These are phyloP conservation scores for Fusarium mangiferae DNA, from an alignment of 2,329 filamentous ascomycete genomes.

Conservation along the genomic window DNA sequence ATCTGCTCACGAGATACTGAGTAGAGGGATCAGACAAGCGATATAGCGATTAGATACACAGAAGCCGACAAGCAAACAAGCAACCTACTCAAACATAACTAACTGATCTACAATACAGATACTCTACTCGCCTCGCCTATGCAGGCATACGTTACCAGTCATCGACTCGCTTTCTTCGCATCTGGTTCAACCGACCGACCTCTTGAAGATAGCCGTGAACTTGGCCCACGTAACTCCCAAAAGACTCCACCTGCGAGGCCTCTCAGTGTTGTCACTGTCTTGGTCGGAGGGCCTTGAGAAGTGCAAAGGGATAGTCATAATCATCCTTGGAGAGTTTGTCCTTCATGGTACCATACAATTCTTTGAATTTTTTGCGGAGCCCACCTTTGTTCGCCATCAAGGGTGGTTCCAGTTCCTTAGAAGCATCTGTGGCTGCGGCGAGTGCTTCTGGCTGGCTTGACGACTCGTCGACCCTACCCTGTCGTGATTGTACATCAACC, in stretches of 20 bases:
- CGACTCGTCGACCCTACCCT: background rate
- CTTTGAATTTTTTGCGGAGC: background rate
- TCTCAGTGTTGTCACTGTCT: background rate
- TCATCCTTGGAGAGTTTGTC: background rate
- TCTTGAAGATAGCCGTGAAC: background rate
- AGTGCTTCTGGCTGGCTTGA: background rate
- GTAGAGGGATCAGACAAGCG: background rate
- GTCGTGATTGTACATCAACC: background rate
- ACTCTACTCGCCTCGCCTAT: background rate
- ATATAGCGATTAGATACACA: no score
- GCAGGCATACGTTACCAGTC: background rate
- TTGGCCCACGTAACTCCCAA: background rate
- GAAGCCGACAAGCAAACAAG: background rate
- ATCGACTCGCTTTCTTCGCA: background rate
- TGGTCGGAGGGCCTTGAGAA: slow-evolving; percentile 13
- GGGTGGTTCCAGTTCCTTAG: background rate
- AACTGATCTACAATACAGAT: background rate
- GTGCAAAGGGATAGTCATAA: background rate
- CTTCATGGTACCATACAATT: background rate
- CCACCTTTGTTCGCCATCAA: background rate
- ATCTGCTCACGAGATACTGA: slow-evolving; percentile 13
- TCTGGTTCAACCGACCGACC: background rate
- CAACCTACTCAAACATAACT: background rate
- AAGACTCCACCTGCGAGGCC: background rate
- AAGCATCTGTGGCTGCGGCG: no score